These are phyloP conservation scores for Metroxylon sagu DNA, from an alignment of 176 grass and related monocot genomes.

Conservation along the genomic window DNA sequence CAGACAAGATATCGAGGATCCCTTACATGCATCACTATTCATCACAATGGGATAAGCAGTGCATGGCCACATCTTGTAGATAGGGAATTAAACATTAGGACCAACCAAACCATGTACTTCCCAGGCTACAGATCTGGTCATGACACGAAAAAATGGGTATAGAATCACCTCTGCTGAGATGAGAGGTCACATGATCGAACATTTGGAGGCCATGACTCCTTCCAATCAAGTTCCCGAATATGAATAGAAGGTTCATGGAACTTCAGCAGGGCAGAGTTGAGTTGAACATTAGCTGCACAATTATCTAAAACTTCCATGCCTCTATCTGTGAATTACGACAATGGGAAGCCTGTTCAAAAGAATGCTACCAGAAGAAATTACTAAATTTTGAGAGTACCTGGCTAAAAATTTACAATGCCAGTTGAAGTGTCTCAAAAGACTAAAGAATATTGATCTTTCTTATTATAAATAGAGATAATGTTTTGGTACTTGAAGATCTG, in stretches of 20 bases:
- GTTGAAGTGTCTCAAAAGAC: not conserved
- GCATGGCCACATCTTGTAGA: too few relatives aligned
- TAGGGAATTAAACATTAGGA: not conserved
- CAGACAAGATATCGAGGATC: too few relatives aligned
- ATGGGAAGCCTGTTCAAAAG: not conserved
- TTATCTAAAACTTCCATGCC: constrained; percentile 57
- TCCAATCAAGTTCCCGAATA: constrained; percentile 78
- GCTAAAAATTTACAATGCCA: not conserved
- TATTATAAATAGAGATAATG: too few relatives aligned
- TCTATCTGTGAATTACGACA: constrained; percentile 54
- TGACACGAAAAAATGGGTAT: not conserved
- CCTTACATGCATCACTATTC: too few relatives aligned
- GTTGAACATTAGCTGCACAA: constrained; percentile 49
- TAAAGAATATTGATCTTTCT: too few relatives aligned
- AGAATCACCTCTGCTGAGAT: constrained; percentile 43
- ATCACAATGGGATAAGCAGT: too few relatives aligned
- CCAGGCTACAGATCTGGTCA: not conserved
- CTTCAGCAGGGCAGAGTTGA: constrained; percentile 48
- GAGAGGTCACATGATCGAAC: constrained; percentile 18
- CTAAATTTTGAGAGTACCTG: not conserved
- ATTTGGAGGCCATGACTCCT: constrained; percentile 48
- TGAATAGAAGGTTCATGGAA: constrained; percentile 41
- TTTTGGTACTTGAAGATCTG: too few relatives aligned
- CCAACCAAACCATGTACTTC: not conserved
- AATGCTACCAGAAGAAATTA: constrained; percentile 1